A percentile compares a stretch with the other conserved stretches of the same genome.
Evolutionary conservation across 495 filamentous ascomycete genomes (phyloP).

Genomic region (Aspergillus egyptiacus): DNA sequence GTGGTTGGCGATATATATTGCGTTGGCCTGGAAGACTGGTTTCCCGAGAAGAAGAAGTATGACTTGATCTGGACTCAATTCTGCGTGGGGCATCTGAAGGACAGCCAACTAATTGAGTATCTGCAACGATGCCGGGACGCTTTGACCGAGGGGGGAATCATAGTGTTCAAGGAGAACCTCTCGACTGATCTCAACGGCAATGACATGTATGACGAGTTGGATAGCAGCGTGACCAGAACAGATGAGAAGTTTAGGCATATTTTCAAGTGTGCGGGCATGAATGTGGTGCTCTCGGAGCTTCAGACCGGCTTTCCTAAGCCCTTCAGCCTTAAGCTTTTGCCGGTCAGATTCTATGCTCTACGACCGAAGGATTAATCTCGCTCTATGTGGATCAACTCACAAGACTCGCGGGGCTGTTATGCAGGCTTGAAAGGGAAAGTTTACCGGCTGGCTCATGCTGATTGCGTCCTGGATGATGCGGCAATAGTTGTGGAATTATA

Average conservation of each 20-base stretch:
- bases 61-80: conserved; percentile 71
- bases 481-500: too few species aligned
- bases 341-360: too few species aligned
- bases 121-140: conserved; percentile 54
- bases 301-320: conserved; percentile 71
- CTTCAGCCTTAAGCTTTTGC: too few species aligned
- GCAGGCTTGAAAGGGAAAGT: too few species aligned
- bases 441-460: too few species aligned
- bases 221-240: conserved; percentile 74
- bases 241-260: conserved; percentile 76
- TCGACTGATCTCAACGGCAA: conserved; percentile 47
- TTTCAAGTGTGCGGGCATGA: too few species aligned
- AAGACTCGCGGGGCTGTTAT: too few species aligned
- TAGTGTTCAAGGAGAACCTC: conserved; percentile 87
- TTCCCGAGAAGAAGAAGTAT: conserved; percentile 50
- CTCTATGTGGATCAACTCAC: too few species aligned
- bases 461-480: too few species aligned
- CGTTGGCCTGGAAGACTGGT: conserved; percentile 70
- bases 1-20: conserved; percentile 61
- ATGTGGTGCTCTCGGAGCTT: too few species aligned
- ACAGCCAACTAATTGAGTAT: conserved; percentile 64
- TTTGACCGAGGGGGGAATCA: conserved; percentile 45
- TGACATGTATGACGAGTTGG: conserved; percentile 71
- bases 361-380: too few species aligned
- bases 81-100: conserved; percentile 90